Percentiles rank a stretch among this genome's conserved stretches.
These are phyloP conservation scores for Calonectria leucothoes DNA, from an alignment of 2,329 filamentous ascomycete species.

Conservation along the genomic window DNA sequence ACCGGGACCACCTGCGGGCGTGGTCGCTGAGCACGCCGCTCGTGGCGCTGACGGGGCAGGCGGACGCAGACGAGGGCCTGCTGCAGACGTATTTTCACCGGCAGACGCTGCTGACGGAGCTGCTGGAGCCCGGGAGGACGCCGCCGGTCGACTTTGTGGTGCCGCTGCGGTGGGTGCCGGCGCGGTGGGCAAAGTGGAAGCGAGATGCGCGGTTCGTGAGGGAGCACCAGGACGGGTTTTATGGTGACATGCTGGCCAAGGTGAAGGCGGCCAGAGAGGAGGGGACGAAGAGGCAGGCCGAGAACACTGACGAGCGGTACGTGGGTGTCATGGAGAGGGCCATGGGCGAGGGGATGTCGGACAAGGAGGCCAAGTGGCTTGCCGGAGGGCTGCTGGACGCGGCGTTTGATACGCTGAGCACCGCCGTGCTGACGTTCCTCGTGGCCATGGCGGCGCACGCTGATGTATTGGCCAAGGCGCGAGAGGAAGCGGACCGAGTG, in stretches of 20 bases:
- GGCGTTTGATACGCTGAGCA: conserved; percentile 40
- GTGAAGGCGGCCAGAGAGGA: conserved; percentile 16
- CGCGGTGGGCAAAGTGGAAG: conserved; percentile 36
- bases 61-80: conserved; percentile 26
- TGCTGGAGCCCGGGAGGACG: conserved; percentile 40
- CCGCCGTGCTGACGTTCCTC: conserved; percentile 31
- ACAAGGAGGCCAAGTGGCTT: conserved; percentile 35
- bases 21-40: conserved; percentile 42
- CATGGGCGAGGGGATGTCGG: conserved; percentile 32
- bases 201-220: conserved; percentile 31
- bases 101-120: conserved; percentile 36
- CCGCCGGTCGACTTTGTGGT: conserved; percentile 43
- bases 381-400: conserved; percentile 36
- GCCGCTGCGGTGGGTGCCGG: conserved; percentile 33
- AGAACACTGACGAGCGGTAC: conserved; percentile 7
- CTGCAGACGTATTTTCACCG: conserved; percentile 32
- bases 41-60: conserved; percentile 37
- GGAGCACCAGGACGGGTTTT: conserved; percentile 34
- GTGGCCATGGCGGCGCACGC: conserved; percentile 37
- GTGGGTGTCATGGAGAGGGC: conserved; percentile 29
- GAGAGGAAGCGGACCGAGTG: conserved; percentile 34
- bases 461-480: conserved; percentile 30
- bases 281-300: not conserved
- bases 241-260: conserved; percentile 26
- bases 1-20: conserved; percentile 29